Evolutionary conservation across 2,329 filamentous ascomycete genomes (phyloP), one percentile per base, ranked within the genome.

Genomic region (Fusarium torulosum): DNA sequence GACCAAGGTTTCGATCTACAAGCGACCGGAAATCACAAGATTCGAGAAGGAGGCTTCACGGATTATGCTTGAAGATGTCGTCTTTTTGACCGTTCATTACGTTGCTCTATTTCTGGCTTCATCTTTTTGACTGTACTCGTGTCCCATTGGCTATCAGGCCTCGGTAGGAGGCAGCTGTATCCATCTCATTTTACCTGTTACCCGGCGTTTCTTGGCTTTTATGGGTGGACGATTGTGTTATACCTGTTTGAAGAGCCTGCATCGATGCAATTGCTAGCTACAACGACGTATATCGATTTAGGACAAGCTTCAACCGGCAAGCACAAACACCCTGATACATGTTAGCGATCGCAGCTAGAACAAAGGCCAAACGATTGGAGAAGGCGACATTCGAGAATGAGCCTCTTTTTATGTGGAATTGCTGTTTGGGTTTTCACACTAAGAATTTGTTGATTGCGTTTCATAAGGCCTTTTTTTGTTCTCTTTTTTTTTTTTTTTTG

Each of bases 281-380:
- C 63, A 59, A 67, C 41, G 40, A 57, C 47, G 43, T 50, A 50
- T 49, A 56, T 51, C 25, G 46, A 61, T 31, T 66, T 66, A 52
- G 43, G 17, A 51, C 37, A 40, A 38, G 47, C 41, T 45, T 49
- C 23, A 25, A 20, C 47, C 37, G 51, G 43, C 25, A 46, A 45
- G 29, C 45, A 45, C 21, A 51, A 42, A 29, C 40, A 43, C 51
- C 37, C 45, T 20, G 27, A 41, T 44, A 23, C 35, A 27, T 41
- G 54, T 49, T 38, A 54, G 40, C 7, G 38, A 67, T 11, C 17
- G 27, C 49, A 50, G 43, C 42, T 59, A 64, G 47, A 66, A 49
- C n/a, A 41, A 42, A 35, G 46, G 37, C 37, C 35, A 21, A 54
- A 56, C 27, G 53, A 42, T 49, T 29, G 59, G 33, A 33, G 38